Evolutionary conservation across 192 early-diverging fungal species (phyloP).

Genomic region (Coemansia sp.): DNA sequence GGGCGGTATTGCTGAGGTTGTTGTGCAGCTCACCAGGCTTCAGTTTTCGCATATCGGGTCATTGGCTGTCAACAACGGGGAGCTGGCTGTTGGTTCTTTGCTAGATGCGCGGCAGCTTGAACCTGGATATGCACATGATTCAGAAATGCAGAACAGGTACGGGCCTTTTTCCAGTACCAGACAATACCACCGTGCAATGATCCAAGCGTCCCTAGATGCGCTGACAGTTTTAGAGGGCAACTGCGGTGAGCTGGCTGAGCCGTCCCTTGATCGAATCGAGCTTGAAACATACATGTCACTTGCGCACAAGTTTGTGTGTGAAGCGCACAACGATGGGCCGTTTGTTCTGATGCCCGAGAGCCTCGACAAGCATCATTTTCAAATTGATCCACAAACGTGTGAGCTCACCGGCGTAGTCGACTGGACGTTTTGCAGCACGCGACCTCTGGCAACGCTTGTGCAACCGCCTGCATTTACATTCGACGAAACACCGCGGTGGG

Average conservation of each 20-base stretch:
- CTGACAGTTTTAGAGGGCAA: slow-evolving; percentile 8
- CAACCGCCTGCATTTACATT: slow-evolving; percentile 46
- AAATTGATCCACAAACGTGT: slow-evolving; percentile 12
- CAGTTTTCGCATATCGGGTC: slow-evolving; percentile 35
- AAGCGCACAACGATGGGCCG: slow-evolving; percentile 10
- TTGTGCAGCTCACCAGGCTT: slow-evolving; percentile 31
- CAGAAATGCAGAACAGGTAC: not conserved
- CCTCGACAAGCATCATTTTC: slow-evolving; percentile 36
- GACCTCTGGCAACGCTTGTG: slow-evolving; percentile 26
- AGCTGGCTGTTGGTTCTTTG: slow-evolving; percentile 26
- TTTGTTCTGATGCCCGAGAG: slow-evolving; percentile 46
- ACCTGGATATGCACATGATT: slow-evolving; percentile 18
- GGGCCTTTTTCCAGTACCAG: slow-evolving; percentile 24
- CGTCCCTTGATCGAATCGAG: slow-evolving; percentile 26
- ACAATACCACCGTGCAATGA: slow-evolving; percentile 27
- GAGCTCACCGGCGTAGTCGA: slow-evolving; percentile 30
- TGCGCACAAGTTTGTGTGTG: slow-evolving; percentile 7
- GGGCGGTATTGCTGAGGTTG: slow-evolving; percentile 34
- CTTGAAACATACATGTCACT: slow-evolving; percentile 12
- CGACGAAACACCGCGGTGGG: slow-evolving; percentile 51
- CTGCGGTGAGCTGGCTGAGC: not conserved
- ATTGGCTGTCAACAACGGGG: slow-evolving; percentile 12
- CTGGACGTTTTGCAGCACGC: slow-evolving; percentile 33
- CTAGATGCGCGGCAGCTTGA: slow-evolving; percentile 32
- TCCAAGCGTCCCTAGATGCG: slow-evolving; percentile 25